phyloP scores from a whole-genome alignment of 164 flowering plant genomes.

The Magnolia kwangsiensis region DNA sequence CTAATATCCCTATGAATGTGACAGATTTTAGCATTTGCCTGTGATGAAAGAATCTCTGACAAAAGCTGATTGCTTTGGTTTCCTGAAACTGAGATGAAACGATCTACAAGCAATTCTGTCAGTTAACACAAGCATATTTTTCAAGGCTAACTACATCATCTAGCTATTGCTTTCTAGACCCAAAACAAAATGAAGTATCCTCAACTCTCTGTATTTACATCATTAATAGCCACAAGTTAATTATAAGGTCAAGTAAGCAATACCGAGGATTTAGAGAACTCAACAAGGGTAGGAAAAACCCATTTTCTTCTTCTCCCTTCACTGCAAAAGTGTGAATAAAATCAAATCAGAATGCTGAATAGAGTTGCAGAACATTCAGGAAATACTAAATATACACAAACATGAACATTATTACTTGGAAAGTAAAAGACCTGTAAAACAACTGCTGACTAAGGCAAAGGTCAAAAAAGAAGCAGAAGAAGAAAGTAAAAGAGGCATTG shows the following conservation, averaged over 20 bases:
- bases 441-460: background rate
- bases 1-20: too few species aligned
- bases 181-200: background rate
- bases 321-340: constrained; percentile 38
- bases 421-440: background rate
- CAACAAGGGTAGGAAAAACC: constrained; percentile 72
- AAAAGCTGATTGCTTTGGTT: background rate
- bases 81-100: background rate
- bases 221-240: constrained; percentile 2
- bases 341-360: constrained; percentile 5
- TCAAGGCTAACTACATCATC: background rate
- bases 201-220: background rate
- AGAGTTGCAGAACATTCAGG: background rate
- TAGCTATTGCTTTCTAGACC: background rate
- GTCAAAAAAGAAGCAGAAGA: too few species aligned
- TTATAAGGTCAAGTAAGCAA: constrained; percentile 5
- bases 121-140: background rate
- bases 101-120: background rate
- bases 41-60: background rate
- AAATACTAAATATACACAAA: background rate
- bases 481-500: background rate
- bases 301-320: constrained; percentile 97
- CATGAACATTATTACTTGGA: background rate
- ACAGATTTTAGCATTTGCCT: too few species aligned
- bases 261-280: constrained; percentile 49